Percentiles rank a stretch among this genome's conserved stretches.
phyloP scores from a whole-genome alignment of 768 basidiomycete genomes.

The Mycena amicta region DNA sequence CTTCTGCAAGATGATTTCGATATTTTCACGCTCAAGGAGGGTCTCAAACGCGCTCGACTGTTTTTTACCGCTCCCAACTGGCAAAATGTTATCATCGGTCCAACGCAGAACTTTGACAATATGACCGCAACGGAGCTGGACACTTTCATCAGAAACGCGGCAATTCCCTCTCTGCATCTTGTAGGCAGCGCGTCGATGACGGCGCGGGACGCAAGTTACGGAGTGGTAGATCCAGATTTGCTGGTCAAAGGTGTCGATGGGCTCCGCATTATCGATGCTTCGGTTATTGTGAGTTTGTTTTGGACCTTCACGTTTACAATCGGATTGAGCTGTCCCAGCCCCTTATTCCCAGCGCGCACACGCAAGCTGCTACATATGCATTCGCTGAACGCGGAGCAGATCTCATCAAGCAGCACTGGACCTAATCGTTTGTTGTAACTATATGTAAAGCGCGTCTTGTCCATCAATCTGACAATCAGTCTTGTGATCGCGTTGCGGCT shows the following conservation, averaged over 20 bases:
- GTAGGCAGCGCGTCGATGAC: constrained; percentile 14
- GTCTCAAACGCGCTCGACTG: neutral
- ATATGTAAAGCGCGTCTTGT: too few species aligned
- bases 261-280: constrained; percentile 21
- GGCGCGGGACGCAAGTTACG: constrained; percentile 4
- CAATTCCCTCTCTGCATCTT: neutral
- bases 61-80: constrained; percentile 3
- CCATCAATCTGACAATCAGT: too few species aligned
- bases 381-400: neutral
- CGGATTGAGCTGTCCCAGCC: too few species aligned
- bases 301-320: too few species aligned
- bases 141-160: constrained; percentile 5
- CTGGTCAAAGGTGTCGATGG: constrained; percentile 17
- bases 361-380: neutral
- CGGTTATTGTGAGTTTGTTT: constrained; percentile 14
- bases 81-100: constrained; percentile 7
- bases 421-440: too few species aligned
- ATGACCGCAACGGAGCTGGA: constrained; percentile 3
- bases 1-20: neutral
- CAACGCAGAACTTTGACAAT: constrained; percentile 5
- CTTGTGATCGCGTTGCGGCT: too few species aligned
- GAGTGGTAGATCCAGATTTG: constrained; percentile 23
- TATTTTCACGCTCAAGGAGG: neutral
- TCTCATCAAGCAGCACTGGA: neutral
- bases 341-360: neutral